phyloP scores from a whole-genome alignment of 208 protist genomes.

The Entamoeba moshkovskii region DNA sequence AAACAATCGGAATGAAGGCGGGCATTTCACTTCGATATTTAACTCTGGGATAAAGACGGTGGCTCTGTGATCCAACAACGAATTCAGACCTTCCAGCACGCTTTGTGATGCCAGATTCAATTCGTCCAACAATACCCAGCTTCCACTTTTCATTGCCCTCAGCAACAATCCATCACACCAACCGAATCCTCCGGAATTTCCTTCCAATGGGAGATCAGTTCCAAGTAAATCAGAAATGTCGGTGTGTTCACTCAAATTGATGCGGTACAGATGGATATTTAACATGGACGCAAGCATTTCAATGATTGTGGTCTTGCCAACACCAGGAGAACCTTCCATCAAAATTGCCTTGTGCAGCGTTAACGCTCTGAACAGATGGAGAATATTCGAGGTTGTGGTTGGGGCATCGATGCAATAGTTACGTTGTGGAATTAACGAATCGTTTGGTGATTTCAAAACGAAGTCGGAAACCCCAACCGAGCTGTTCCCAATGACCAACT shows the following conservation, averaged over 20 bases:
- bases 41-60: conserved; percentile 69
- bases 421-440: conserved; percentile 31
- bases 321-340: conserved; percentile 63
- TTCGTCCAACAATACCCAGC: conserved; percentile 99
- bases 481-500: not conserved
- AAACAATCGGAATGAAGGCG: conserved; percentile 83
- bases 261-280: conserved; percentile 75
- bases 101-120: conserved; percentile 98
- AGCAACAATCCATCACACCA: conserved; percentile 95
- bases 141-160: conserved; percentile 61
- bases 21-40: conserved; percentile 49
- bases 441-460: not conserved
- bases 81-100: conserved; percentile 98
- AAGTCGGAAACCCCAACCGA: not conserved
- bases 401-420: conserved; percentile 70
- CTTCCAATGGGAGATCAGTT: conserved; percentile 58
- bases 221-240: conserved; percentile 92
- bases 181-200: conserved; percentile 54
- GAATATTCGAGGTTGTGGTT: conserved; percentile 80
- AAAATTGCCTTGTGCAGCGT: conserved; percentile 74
- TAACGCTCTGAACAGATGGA: conserved; percentile 74
- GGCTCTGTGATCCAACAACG: conserved; percentile 92
- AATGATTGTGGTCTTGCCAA: conserved; percentile 91
- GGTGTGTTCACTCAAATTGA: conserved; percentile 99
- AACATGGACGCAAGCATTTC: conserved; percentile 65